These are phyloP conservation scores for Podospora pseudopauciseta DNA, from an alignment of 495 filamentous ascomycete species.

Conservation along the genomic window DNA sequence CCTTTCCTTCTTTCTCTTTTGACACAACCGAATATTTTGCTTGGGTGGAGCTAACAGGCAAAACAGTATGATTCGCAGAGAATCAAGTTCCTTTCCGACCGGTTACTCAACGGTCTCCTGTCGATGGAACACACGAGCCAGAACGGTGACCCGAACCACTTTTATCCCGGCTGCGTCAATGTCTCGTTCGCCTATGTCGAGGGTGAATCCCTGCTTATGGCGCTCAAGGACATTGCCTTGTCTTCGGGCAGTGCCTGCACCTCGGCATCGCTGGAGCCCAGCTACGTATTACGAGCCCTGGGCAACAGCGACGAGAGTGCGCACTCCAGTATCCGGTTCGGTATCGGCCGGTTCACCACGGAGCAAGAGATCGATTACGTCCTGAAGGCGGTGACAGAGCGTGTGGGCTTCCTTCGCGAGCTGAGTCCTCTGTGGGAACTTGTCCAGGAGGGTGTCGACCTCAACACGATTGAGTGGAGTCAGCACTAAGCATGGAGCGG, in stretches of 20 bases:
- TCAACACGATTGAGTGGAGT: constrained; percentile 97
- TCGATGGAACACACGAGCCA: constrained; percentile 86
- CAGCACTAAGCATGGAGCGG: constrained; percentile 60
- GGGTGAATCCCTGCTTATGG: constrained; percentile 96
- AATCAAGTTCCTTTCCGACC: constrained; percentile 75
- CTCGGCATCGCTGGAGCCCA: constrained; percentile 91
- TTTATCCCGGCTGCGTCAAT: constrained; percentile 97
- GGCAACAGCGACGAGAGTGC: constrained; percentile 96
- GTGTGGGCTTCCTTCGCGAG: constrained; percentile 89
- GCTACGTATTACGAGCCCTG: constrained; percentile 89
- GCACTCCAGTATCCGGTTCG: constrained; percentile 95
- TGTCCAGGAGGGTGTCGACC: constrained; percentile 91
- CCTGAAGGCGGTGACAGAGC: constrained; percentile 83
- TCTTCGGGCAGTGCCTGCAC: constrained; percentile 97
- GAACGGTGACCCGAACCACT: constrained; percentile 77
- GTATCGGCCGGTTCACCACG: constrained; percentile 94
- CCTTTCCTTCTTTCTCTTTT: constrained; percentile 3
- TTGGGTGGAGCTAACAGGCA: constrained; percentile 20
- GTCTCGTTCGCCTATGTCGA: constrained; percentile 98
- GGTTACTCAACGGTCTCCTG: constrained; percentile 74
- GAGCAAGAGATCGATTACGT: constrained; percentile 97
- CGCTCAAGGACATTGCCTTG: constrained; percentile 93
- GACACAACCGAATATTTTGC: background rate
- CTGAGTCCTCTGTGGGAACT: constrained; percentile 96
- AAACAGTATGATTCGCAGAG: constrained; percentile 84